Evolutionary conservation across 2,329 filamentous ascomycete species (phyloP).

Genomic region (Arthrobotrys sphaeroides): DNA sequence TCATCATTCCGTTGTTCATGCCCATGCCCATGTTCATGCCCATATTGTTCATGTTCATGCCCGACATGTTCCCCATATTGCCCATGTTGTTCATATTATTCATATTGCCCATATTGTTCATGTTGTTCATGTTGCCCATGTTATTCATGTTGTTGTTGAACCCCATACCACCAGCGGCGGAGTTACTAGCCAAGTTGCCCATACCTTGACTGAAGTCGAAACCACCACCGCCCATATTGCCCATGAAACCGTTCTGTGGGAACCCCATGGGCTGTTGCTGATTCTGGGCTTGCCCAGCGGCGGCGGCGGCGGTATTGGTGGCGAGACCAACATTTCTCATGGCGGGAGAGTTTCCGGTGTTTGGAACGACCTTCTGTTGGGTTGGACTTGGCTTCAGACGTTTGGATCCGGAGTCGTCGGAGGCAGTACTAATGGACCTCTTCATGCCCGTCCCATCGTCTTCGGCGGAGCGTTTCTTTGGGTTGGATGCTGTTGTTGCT

Average conservation of each 20-base stretch:
- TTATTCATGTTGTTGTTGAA: constrained; percentile 58
- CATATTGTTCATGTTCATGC: neutral
- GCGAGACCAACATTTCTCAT: constrained; percentile 49
- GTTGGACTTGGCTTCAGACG: constrained; percentile 61
- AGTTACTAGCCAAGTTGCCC: constrained; percentile 51
- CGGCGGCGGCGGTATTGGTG: neutral
- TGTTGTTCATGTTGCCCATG: constrained; percentile 59
- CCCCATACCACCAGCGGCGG: constrained; percentile 12
- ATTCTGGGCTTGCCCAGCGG: constrained; percentile 7
- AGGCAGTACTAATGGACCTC: constrained; percentile 57
- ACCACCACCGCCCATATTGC: constrained; percentile 54
- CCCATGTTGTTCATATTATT: constrained; percentile 1
- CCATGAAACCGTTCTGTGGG: constrained; percentile 55
- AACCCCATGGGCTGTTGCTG: constrained; percentile 58
- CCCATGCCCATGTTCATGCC: neutral
- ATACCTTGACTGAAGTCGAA: constrained; percentile 49
- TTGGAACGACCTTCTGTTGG: constrained; percentile 35
- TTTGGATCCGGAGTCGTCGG: constrained; percentile 55
- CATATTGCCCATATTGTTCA: constrained; percentile 55
- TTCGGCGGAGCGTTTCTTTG: constrained; percentile 85
- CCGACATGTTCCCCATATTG: neutral
- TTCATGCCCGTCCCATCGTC: constrained; percentile 67
- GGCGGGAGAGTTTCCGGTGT: constrained; percentile 51
- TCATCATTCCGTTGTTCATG: constrained; percentile 9
- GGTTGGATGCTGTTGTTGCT: constrained; percentile 58